Evolutionary conservation across 345 rosid species (phyloP), one percentile per base, ranked within the genome.

Genomic region (Hypericum androsaemum): DNA sequence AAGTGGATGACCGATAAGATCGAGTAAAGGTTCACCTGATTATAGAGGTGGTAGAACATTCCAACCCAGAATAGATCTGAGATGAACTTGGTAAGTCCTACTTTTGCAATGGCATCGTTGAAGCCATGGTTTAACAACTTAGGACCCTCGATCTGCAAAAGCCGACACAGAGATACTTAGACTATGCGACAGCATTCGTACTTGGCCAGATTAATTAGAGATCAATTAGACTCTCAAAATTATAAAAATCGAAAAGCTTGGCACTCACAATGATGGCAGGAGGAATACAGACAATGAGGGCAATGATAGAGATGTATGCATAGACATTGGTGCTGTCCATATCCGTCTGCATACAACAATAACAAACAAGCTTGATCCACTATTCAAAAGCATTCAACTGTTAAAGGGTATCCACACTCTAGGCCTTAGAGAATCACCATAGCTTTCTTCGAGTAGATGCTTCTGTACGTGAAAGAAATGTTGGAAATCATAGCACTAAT

Each of bases 21-120:
- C n/a, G n/a, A 22, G 4, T 22, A 22, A 35, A 48, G 2, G 39
- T 38, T 45, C 32, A 82, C 98, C 98, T 90, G 98, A 65, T 87
- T 90, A 76, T 87, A 90, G 58, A 90, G 96, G 66, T 90, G 96
- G 76, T 87, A 87, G 64, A 90, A 90, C 96, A 90, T 83, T 59
- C 98, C 98, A 37, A 90, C 95, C 98, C 96, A 90, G 35, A 90
- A 87, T 58, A 90, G 98, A 76, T 90, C 95, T 13, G 96, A 55
- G 57, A 87, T 5, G 66, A 90, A 90, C 66, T 87, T 90, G 47
- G 82, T 77, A 53, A 67, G n/a, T 6, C 98, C 98, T 12, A 90
- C 98, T 84, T 87, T 84, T 36, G 88, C 74, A 64, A 90, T 78
- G 4, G 88, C 96, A 56, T 83, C 94, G 39, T 8, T 67, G 66